A percentile compares a stretch with the other conserved stretches of the same genome.
Evolutionary conservation across 2,329 filamentous ascomycete species (phyloP).

Genomic region (Talaromyces sp.): DNA sequence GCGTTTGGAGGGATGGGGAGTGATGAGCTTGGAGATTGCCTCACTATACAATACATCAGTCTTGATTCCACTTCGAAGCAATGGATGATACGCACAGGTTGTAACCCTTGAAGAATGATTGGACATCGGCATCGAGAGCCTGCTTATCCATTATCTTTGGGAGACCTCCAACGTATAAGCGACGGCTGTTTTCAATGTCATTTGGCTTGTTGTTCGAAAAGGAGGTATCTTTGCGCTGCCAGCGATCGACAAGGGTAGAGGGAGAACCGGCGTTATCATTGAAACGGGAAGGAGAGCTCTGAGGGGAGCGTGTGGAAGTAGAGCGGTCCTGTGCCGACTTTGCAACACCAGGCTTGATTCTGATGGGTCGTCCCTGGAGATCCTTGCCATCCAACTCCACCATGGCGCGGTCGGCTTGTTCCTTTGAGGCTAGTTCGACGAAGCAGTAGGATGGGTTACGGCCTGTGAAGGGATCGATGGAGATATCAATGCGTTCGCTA

Average conservation of each 20-base stretch:
- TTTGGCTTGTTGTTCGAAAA: conserved; percentile 30
- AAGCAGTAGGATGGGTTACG: conserved; percentile 74
- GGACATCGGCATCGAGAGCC: conserved; percentile 41
- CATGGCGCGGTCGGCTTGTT: conserved; percentile 58
- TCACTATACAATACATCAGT: conserved; percentile 28
- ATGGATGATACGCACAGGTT: conserved; percentile 33
- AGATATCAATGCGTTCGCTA: conserved; percentile 62
- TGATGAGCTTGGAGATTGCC: conserved; percentile 54
- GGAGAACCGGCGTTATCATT: conserved; percentile 13
- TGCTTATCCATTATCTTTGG: conserved; percentile 43
- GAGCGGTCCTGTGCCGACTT: conserved; percentile 41
- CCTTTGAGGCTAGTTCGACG: conserved; percentile 59
- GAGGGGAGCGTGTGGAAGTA: conserved; percentile 21
- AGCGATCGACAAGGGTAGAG: conserved; percentile 39
- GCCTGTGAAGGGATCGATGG: conserved; percentile 63
- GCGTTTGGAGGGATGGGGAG: conserved; percentile 54
- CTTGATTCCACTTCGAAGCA: not conserved
- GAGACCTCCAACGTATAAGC: conserved; percentile 48
- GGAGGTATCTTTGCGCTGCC: conserved; percentile 41
- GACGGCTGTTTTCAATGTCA: conserved; percentile 36
- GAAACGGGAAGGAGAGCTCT: conserved; percentile 20
- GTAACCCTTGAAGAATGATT: conserved; percentile 44
- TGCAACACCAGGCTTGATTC: conserved; percentile 63
- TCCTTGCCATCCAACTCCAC: conserved; percentile 52
- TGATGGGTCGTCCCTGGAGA: conserved; percentile 58